phyloP scores from a whole-genome alignment of 1,284 basidiomycete species.

The Xerocomus minutiporus region DNA sequence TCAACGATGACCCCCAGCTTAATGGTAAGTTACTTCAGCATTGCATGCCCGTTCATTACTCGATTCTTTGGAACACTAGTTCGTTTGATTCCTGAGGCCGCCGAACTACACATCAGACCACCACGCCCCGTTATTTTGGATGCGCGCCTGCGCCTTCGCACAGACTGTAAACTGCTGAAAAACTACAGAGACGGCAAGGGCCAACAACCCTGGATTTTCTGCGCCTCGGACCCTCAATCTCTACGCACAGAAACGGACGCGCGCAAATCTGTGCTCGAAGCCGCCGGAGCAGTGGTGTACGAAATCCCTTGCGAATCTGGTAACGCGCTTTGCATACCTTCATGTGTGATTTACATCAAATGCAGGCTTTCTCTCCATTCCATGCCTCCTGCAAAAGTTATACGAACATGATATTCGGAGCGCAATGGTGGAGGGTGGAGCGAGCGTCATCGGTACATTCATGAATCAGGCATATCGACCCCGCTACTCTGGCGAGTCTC shows the following conservation, averaged over 20 bases:
- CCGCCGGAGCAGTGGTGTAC: slow-evolving; percentile 54
- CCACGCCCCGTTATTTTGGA: slow-evolving; percentile 89
- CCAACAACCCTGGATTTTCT: slow-evolving; percentile 74
- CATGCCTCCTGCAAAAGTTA: slow-evolving; percentile 50
- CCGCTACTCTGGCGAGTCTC: slow-evolving; percentile 4
- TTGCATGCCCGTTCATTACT: not conserved
- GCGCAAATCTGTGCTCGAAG: slow-evolving; percentile 43
- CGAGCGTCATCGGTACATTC: slow-evolving; percentile 77
- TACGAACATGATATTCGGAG: slow-evolving; percentile 55
- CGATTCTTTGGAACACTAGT: slow-evolving; percentile 37
- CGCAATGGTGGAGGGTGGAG: slow-evolving; percentile 96
- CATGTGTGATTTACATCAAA: slow-evolving; percentile 3
- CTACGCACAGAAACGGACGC: slow-evolving; percentile 34
- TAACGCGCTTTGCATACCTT: slow-evolving; percentile 16
- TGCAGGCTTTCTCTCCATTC: slow-evolving; percentile 46
- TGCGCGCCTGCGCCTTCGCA: slow-evolving; percentile 61
- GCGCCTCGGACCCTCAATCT: slow-evolving; percentile 27
- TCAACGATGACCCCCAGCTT: slow-evolving; percentile 91
- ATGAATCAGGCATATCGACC: slow-evolving; percentile 35
- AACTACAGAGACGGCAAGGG: slow-evolving; percentile 64
- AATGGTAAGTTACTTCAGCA: slow-evolving; percentile 58
- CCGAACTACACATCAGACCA: slow-evolving; percentile 39
- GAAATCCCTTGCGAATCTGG: slow-evolving; percentile 35
- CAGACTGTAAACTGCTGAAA: slow-evolving; percentile 67
- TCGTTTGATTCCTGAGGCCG: slow-evolving; percentile 40